Conservation (phyloP, 441 rosid genomes). For the Jatropha multifida region DNA sequence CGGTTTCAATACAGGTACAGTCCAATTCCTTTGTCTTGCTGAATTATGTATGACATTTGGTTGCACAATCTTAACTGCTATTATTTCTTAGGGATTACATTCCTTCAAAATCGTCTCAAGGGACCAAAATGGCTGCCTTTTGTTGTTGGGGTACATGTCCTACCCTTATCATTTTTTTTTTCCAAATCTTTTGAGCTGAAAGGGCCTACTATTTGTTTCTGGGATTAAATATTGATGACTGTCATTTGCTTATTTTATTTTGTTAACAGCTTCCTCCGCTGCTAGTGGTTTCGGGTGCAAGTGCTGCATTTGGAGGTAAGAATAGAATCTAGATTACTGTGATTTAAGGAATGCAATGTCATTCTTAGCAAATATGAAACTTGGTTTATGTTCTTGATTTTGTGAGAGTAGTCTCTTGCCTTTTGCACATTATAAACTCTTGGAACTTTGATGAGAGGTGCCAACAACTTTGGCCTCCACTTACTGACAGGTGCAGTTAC, state of each 20-base stretch:
- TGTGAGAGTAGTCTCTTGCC: neutral
- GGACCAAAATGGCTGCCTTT: constrained; percentile 93
- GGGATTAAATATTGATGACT: neutral
- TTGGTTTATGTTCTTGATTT: neutral
- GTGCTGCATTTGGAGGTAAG: constrained; percentile 90
- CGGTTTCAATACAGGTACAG: constrained; percentile 75
- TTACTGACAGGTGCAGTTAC: neutral
- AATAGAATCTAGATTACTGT: neutral
- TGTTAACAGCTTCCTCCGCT: constrained; percentile 68
- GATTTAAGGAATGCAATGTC: neutral
- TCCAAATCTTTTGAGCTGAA: neutral
- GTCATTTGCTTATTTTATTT: neutral
- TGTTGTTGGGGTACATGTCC: constrained; percentile 58
- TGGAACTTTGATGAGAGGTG: neutral
- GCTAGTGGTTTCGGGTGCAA: constrained; percentile 64
- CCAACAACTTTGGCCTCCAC: neutral
- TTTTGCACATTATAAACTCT: constrained; percentile 10
- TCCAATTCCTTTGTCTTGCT: constrained; percentile 7
- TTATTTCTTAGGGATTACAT: constrained; percentile 60
- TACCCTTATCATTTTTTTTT: constrained; percentile 7
- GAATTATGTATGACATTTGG: neutral
- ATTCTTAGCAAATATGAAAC: neutral
- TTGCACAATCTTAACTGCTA: constrained; percentile 14
- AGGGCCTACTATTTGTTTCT: neutral
- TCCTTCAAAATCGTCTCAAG: constrained; percentile 60